A percentile compares a stretch with the other conserved stretches of the same genome.
Conservation (phyloP, 768 basidiomycete genomes). For the Suillus variegatus region DNA sequence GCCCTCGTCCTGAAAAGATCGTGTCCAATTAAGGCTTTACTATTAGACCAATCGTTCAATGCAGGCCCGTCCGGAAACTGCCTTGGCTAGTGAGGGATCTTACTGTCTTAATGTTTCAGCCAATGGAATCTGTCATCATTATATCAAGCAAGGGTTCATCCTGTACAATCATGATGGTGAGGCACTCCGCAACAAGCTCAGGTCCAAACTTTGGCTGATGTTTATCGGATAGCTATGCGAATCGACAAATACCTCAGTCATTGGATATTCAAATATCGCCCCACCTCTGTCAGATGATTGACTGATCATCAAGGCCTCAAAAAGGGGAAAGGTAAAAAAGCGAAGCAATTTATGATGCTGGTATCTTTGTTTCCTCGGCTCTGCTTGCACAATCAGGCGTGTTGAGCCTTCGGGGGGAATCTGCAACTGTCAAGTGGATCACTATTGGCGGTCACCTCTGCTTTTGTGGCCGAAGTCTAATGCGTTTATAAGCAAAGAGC, state of each 20-base stretch:
- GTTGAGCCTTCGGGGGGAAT: conserved; percentile 62
- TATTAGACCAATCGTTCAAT: conserved; percentile 78
- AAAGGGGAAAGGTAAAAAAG: conserved; percentile 62
- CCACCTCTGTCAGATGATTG: neutral
- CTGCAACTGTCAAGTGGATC: conserved; percentile 73
- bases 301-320: conserved; percentile 16
- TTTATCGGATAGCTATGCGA: conserved; percentile 69
- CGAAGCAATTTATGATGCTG: conserved; percentile 46
- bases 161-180: conserved; percentile 54
- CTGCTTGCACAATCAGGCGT: neutral
- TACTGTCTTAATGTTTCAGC: neutral
- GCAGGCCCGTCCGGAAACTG: conserved; percentile 78
- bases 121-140: conserved; percentile 26
- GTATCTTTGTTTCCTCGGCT: conserved; percentile 30
- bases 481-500: conserved; percentile 18
- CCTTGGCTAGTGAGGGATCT: conserved; percentile 54
- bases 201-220: conserved; percentile 45
- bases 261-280: conserved; percentile 71
- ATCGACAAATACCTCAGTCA: conserved; percentile 67
- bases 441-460: conserved; percentile 80
- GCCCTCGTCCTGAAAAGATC: conserved; percentile 49
- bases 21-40: conserved; percentile 72
- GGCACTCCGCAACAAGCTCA: conserved; percentile 54
- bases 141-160: conserved; percentile 74
- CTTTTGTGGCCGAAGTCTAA: conserved; percentile 68